phyloP scores from a whole-genome alignment of 2,329 filamentous ascomycete genomes.

The Parastagonospora nodorum region DNA sequence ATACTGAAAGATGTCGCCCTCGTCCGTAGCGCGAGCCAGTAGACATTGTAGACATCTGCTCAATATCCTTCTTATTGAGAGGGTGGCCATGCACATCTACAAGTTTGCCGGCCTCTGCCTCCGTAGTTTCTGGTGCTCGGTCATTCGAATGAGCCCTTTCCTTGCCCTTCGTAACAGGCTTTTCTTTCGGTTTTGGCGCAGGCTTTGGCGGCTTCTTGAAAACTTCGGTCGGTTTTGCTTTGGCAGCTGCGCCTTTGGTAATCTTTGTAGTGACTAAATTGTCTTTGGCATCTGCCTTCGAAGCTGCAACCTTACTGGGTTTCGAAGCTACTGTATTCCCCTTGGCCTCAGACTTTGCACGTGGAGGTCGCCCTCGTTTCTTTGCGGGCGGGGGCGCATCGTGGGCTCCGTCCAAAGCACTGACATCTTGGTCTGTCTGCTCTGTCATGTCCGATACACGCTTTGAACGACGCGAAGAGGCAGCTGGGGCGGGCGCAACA shows the following conservation, averaged over 20 bases:
- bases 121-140: slow-evolving; percentile 5
- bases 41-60: slow-evolving; percentile 41
- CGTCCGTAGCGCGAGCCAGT: slow-evolving; percentile 37
- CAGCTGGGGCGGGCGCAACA: slow-evolving; percentile 12
- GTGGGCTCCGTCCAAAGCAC: slow-evolving; percentile 27
- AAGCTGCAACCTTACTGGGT: too few relatives aligned
- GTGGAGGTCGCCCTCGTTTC: slow-evolving; percentile 33
- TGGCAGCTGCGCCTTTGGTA: slow-evolving; percentile 9
- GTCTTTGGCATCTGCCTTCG: too few relatives aligned
- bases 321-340: slow-evolving; percentile 11
- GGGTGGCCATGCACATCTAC: slow-evolving; percentile 40
- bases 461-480: slow-evolving; percentile 30
- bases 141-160: slow-evolving; percentile 8
- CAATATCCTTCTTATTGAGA: slow-evolving; percentile 38
- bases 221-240: slow-evolving; percentile 9
- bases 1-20: slow-evolving; percentile 43
- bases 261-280: slow-evolving; percentile 2
- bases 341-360: slow-evolving; percentile 17
- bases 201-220: slow-evolving; percentile 9
- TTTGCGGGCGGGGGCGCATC: slow-evolving; percentile 25
- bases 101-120: slow-evolving; percentile 31
- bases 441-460: slow-evolving; percentile 37
- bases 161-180: slow-evolving; percentile 13
- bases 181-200: slow-evolving; percentile 19
- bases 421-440: slow-evolving; percentile 35